phyloP scores from a whole-genome alignment of 148 eudicot genomes.

The Linanthus parryae region DNA sequence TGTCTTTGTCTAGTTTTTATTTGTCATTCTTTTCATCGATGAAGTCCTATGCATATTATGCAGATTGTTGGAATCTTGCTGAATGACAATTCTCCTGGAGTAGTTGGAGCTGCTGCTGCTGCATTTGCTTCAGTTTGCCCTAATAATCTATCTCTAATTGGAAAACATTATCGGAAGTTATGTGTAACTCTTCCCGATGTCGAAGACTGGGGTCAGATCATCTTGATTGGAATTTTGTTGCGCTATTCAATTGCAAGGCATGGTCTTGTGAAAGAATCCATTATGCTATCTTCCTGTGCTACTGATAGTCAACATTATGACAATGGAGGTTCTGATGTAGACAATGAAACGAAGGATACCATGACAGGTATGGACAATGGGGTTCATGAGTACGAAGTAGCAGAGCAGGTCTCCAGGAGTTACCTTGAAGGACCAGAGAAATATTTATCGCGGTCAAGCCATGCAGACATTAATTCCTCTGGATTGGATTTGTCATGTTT shows the following conservation, averaged over 20 bases:
- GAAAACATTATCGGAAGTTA: conserved; percentile 55
- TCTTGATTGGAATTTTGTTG: conserved; percentile 71
- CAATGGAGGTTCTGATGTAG: conserved; percentile 27
- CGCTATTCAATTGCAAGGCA: conserved; percentile 90
- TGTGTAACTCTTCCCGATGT: conserved; percentile 91
- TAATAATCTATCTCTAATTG: conserved; percentile 69
- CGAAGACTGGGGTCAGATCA: conserved; percentile 98
- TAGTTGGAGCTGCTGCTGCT: conserved; percentile 96
- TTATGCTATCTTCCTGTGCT: conserved; percentile 45
- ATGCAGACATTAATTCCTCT: conserved; percentile 19
- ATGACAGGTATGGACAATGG: conserved; percentile 22
- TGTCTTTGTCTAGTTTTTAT: background rate
- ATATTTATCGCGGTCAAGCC: conserved; percentile 56
- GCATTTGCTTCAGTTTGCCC: conserved; percentile 93
- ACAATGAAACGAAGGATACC: conserved; percentile 20
- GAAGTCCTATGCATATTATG: conserved; percentile 13
- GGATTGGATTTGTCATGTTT: conserved; percentile 38
- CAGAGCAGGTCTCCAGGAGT: conserved; percentile 55
- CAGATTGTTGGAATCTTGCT: conserved; percentile 85
- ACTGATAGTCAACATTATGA: conserved; percentile 19
- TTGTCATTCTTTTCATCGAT: conserved; percentile 2
- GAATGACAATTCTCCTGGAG: conserved; percentile 88
- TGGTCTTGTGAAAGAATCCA: conserved; percentile 88
- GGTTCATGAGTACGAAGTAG: conserved; percentile 31
- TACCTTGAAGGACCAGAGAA: conserved; percentile 94